Evolutionary conservation across 768 basidiomycete species (phyloP).

Genomic region (Calocybe cyanea): DNA sequence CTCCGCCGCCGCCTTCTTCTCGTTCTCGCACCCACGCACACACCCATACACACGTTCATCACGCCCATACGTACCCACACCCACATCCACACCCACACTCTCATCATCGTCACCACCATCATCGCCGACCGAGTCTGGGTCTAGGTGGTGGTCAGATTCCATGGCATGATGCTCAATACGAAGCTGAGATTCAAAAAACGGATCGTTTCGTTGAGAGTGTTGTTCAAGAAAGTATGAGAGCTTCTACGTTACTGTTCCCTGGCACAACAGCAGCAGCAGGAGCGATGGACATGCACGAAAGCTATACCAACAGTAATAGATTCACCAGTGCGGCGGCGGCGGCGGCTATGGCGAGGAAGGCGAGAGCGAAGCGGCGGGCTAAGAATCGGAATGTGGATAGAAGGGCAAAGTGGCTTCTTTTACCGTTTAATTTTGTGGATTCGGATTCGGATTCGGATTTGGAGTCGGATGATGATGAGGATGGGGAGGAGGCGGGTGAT

Average conservation of each 20-base stretch:
- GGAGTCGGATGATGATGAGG: background rate
- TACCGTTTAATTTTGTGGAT: background rate
- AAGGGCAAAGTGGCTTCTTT: background rate
- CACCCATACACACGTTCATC: background rate
- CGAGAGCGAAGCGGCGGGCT: background rate
- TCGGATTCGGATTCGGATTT: background rate
- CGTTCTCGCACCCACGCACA: too few species aligned
- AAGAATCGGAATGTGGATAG: background rate
- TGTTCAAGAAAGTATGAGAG: background rate
- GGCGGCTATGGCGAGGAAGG: too few species aligned
- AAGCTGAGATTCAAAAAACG: background rate
- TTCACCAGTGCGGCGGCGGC: too few species aligned
- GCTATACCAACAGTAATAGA: too few species aligned
- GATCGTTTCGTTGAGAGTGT: constrained; percentile 3
- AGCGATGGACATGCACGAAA: too few species aligned
- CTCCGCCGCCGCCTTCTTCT: too few species aligned
- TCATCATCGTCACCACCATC: background rate
- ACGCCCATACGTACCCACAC: too few species aligned
- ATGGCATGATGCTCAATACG: background rate
- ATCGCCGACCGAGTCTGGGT: background rate
- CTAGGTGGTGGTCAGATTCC: background rate
- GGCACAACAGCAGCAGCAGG: too few species aligned
- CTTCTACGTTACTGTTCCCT: background rate
- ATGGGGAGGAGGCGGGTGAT: background rate
- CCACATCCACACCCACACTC: background rate